Evolutionary conservation across 2,329 filamentous ascomycete genomes (phyloP).

Genomic region (Aspergillus texensis): DNA sequence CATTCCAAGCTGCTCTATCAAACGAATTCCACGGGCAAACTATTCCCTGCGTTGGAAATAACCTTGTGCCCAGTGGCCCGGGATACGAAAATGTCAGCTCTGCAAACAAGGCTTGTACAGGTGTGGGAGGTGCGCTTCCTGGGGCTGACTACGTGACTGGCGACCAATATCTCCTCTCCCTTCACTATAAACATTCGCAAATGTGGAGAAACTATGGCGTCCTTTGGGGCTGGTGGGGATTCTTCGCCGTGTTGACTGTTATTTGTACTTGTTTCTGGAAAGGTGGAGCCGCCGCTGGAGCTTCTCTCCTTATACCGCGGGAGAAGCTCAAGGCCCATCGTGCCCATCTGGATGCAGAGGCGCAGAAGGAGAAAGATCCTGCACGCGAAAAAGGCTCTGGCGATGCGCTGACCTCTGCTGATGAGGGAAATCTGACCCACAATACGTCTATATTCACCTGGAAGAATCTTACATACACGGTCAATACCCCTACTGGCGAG

Average conservation of each 20-base stretch:
- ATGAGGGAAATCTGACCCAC: constrained; percentile 48
- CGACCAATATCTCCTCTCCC: constrained; percentile 59
- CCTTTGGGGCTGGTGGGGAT: constrained; percentile 64
- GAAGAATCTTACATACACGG: constrained; percentile 71
- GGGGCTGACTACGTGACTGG: constrained; percentile 57
- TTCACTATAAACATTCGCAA: constrained; percentile 58
- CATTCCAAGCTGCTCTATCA: constrained; percentile 40
- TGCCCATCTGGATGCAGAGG: constrained; percentile 54
- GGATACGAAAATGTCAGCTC: constrained; percentile 25
- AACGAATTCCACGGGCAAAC: constrained; percentile 36
- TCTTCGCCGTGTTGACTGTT: constrained; percentile 63
- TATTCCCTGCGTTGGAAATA: constrained; percentile 36
- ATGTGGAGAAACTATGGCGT: constrained; percentile 66
- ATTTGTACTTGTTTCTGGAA: constrained; percentile 61
- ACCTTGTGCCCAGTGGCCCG: constrained; percentile 35
- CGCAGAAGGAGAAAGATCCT: constrained; percentile 27
- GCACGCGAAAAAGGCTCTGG: background rate
- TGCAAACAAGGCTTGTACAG: constrained; percentile 40
- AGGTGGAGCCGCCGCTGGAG: constrained; percentile 53
- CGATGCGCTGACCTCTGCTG: constrained; percentile 13
- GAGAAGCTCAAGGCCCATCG: constrained; percentile 53
- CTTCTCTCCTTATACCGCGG: constrained; percentile 63
- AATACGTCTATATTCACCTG: constrained; percentile 74
- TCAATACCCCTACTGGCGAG: constrained; percentile 59
- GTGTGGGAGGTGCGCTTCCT: constrained; percentile 57